phyloP scores from a whole-genome alignment of 371 early-diverging fungal species.

The Furculomyces boomerangus region DNA sequence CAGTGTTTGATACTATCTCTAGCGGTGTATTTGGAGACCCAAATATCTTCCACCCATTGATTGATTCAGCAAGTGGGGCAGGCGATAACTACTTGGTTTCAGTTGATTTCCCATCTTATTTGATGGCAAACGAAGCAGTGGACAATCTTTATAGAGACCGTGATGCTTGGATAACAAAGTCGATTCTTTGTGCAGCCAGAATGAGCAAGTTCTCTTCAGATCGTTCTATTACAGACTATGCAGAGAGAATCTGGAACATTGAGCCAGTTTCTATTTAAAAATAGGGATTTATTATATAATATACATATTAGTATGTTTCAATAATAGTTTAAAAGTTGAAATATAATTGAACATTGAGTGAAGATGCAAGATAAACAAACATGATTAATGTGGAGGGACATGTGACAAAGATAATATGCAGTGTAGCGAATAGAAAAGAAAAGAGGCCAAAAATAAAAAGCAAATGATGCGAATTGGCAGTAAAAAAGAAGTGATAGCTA shows the following conservation, averaged over 20 bases:
- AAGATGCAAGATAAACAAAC: too few species aligned
- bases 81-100: slow-evolving; percentile 76
- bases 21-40: slow-evolving; percentile 60
- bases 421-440: too few species aligned
- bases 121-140: slow-evolving; percentile 49
- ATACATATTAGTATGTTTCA: too few species aligned
- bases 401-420: too few species aligned
- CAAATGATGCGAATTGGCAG: too few species aligned
- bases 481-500: too few species aligned
- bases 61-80: slow-evolving; percentile 57
- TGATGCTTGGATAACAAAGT: slow-evolving; percentile 58
- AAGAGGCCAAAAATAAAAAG: too few species aligned
- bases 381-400: too few species aligned
- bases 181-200: slow-evolving; percentile 66
- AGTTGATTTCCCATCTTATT: slow-evolving; percentile 67
- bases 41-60: slow-evolving; percentile 45
- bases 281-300: too few species aligned
- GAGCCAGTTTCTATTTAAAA: slow-evolving; percentile 29
- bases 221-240: slow-evolving; percentile 70
- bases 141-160: slow-evolving; percentile 60
- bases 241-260: slow-evolving; percentile 65
- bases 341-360: too few species aligned
- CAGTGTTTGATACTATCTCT: slow-evolving; percentile 53
- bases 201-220: slow-evolving; percentile 84
- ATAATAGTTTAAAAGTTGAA: too few species aligned